Conservation (phyloP, 305 asterid species). For the Ruellia speciosa region DNA sequence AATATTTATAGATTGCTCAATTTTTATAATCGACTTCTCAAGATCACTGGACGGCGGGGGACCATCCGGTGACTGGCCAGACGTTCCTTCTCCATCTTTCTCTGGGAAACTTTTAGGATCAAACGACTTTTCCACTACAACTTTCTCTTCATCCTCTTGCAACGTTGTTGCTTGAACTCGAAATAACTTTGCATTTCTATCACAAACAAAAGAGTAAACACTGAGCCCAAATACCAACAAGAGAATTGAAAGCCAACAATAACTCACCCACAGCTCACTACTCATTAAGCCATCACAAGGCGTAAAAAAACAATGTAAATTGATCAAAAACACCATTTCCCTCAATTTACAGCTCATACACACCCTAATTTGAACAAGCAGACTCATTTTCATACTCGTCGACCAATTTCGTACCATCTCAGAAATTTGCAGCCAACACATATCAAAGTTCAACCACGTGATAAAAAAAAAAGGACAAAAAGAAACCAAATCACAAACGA, state of each 20-base stretch:
- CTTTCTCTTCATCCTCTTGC: conserved; percentile 70
- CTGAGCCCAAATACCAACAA: conserved; percentile 6
- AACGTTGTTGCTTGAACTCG: conserved; percentile 53
- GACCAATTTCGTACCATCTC: neutral
- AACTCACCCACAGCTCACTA: neutral
- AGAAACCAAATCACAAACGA: conserved; percentile 1
- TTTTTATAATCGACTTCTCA: conserved; percentile 57
- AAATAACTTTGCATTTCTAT: conserved; percentile 28
- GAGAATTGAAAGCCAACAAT: neutral
- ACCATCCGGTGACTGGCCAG: conserved; percentile 30
- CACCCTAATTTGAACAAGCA: neutral
- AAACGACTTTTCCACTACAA: conserved; percentile 60
- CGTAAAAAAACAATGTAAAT: conserved; percentile 4
- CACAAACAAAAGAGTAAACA: conserved; percentile 17
- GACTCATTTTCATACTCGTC: neutral
- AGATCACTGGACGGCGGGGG: conserved; percentile 41
- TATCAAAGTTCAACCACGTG: conserved; percentile 7
- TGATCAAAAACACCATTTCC: conserved; percentile 1
- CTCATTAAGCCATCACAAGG: neutral
- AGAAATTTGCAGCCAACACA: conserved; percentile 3
- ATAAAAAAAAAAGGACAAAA: conserved; percentile 5
- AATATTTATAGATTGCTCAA: conserved; percentile 80
- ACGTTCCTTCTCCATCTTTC: conserved; percentile 35
- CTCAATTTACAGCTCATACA: neutral
- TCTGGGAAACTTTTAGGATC: conserved; percentile 49